Evolutionary conservation across 352 stramenopile species (phyloP), one percentile per base, ranked within the genome.

Genomic region (Pythium periplocum): DNA sequence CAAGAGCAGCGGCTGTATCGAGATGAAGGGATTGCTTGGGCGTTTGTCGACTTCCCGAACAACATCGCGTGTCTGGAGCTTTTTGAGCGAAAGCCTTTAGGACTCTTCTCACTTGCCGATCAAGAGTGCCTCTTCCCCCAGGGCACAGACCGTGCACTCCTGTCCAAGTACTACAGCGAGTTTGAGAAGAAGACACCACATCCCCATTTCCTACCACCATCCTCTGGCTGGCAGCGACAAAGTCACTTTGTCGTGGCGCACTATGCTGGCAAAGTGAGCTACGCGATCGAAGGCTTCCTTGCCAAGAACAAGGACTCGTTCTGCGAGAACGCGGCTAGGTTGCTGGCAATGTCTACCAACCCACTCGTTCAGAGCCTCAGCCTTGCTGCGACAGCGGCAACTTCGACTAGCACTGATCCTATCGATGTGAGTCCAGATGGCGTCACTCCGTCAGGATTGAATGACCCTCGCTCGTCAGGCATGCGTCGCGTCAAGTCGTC

Each of bases 291-390:
- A 6, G 84, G 82, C 0, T 96, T 96, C 44, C 65, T 90, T 4
- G 81, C 75, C n/a, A 96, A 96, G 69, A 96, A 96, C 69, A 96
- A 93, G 60, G 87, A 96, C 64, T 75, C 83, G 30, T 87, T 96
- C 43, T 86, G 82, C 51, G 75, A 90, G 58, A 88, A 69, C 45
- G 78, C 74, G 4, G 71, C 69, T 11, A 50, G 74, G 52, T 57
- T 92, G 48, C 62, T 89, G 31, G 66, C 71, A 6, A 69, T 61
- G 31, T 88, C 76, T 8, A 71, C 64, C 8, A 87, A 79, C 35
- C 61, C 73, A n/a, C 69, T 90, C 9, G 75, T 88, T 12, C 76
- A 90, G 54, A 70, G 60, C 31, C 68, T 90, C n/a, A 61, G 59
- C 17, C 42, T 44, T 5, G 50, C 43, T 11, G 43, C 9, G 9